These are phyloP conservation scores for Pyricularia grisea DNA, from an alignment of 2,329 filamentous ascomycete species.

Conservation along the genomic window DNA sequence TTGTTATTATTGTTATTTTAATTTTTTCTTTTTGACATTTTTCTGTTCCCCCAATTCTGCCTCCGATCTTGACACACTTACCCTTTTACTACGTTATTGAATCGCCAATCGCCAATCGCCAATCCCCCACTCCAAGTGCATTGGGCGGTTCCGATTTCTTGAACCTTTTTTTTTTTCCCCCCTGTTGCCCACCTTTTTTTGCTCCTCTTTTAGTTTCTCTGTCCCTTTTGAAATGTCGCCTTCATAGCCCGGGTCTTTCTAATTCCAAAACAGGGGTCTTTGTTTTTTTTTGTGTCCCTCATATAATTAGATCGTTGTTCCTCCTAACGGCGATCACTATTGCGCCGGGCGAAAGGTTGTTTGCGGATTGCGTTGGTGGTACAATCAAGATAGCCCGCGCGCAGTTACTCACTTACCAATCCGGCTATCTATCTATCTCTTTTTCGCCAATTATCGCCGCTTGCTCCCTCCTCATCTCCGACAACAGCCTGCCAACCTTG, in stretches of 20 bases:
- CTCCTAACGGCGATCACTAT: neutral
- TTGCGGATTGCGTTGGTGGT: neutral
- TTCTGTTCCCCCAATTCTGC: neutral
- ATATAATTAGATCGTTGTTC: neutral
- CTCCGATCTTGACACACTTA: neutral
- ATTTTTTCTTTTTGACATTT: neutral
- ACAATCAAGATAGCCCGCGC: neutral
- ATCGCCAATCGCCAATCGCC: neutral
- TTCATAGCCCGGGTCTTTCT: neutral
- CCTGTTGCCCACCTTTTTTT: neutral
- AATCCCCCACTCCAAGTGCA: neutral
- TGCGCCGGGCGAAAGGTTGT: neutral
- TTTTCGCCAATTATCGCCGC: neutral
- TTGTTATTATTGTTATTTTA: too few relatives aligned
- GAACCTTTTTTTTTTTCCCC: neutral
- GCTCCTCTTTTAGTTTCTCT: neutral
- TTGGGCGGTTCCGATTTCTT: neutral
- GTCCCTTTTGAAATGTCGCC: neutral
- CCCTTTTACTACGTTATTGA: neutral
- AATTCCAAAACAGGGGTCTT: neutral
- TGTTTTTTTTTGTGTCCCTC: neutral
- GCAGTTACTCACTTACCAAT: neutral
- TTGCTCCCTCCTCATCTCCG: neutral
- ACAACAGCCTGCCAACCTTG: neutral
- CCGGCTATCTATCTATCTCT: neutral